A percentile compares a stretch with the other conserved stretches of the same genome.
Evolutionary conservation across 2,329 filamentous ascomycete genomes (phyloP).

Genomic region (Aspergillus awamori): DNA sequence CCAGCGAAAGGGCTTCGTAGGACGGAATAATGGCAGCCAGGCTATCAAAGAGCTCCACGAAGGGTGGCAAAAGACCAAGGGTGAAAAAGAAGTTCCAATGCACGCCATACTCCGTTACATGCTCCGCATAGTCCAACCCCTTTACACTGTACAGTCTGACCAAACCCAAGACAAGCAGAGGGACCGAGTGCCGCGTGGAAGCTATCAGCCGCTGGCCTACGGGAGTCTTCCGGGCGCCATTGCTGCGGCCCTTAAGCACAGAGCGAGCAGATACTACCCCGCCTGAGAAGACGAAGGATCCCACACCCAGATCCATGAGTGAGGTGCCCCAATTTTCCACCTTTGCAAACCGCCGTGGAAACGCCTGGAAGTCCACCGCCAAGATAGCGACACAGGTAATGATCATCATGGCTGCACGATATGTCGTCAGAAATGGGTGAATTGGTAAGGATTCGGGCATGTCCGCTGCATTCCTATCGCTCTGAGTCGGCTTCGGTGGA

Average conservation of each 20-base stretch:
- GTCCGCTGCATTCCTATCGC: conserved; percentile 28
- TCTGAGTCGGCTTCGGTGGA: conserved; percentile 25
- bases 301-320: conserved; percentile 97
- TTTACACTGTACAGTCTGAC: conserved; percentile 87
- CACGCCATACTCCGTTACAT: conserved; percentile 95
- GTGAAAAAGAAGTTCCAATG: conserved; percentile 99
- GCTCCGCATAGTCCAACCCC: conserved; percentile 91
- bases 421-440: conserved; percentile 90
- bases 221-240: conserved; percentile 45
- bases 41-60: conserved; percentile 80
- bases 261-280: conserved; percentile 87
- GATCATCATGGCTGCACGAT: conserved; percentile 88
- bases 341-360: conserved; percentile 93
- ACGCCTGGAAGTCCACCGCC: conserved; percentile 93
- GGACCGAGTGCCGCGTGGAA: conserved; percentile 78
- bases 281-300: conserved; percentile 94
- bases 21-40: conserved; percentile 71
- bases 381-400: conserved; percentile 88
- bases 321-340: conserved; percentile 99
- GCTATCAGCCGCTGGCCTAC: conserved; percentile 62
- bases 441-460: conserved; percentile 64
- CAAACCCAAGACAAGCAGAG: conserved; percentile 77
- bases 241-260: conserved; percentile 69
- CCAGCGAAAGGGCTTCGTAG: conserved; percentile 72
- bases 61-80: conserved; percentile 81